Conservation (phyloP, 2,329 filamentous ascomycete species). For the Lasiodiplodia theobromae region DNA sequence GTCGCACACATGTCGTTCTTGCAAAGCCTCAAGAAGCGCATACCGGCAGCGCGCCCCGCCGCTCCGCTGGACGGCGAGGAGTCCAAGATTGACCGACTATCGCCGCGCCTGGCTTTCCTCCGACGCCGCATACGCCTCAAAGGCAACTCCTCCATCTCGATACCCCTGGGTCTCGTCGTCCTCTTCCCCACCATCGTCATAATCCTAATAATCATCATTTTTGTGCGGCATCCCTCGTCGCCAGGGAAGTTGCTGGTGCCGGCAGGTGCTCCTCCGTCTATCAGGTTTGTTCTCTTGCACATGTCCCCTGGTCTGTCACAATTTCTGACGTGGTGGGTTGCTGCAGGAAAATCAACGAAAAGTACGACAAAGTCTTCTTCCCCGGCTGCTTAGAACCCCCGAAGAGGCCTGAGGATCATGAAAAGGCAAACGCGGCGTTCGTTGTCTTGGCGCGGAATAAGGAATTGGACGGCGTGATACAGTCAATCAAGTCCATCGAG, state of each 20-base stretch:
- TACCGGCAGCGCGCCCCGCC: conserved; percentile 51
- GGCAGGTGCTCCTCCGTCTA: conserved; percentile 83
- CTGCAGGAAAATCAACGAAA: conserved; percentile 90
- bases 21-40: conserved; percentile 53
- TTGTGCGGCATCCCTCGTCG: conserved; percentile 85
- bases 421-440: conserved; percentile 91
- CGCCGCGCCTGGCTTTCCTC: conserved; percentile 77
- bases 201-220: conserved; percentile 86
- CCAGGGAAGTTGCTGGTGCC: conserved; percentile 85
- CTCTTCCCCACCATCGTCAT: conserved; percentile 92
- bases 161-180: conserved; percentile 90
- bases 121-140: conserved; percentile 84
- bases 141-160: conserved; percentile 89
- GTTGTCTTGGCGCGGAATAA: conserved; percentile 96
- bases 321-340: background rate
- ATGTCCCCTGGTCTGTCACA: background rate
- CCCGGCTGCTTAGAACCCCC: conserved; percentile 88
- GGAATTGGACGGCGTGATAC: conserved; percentile 92
- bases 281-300: conserved; percentile 69
- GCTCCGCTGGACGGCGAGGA: conserved; percentile 53
- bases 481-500: conserved; percentile 97
- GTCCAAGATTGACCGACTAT: conserved; percentile 50
- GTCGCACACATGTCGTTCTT: conserved; percentile 50
- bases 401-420: conserved; percentile 74
- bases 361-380: conserved; percentile 95